Percentiles rank a stretch among this genome's conserved stretches.
Conservation (phyloP, 2,329 filamentous ascomycete species). For the Colletotrichum lini region DNA sequence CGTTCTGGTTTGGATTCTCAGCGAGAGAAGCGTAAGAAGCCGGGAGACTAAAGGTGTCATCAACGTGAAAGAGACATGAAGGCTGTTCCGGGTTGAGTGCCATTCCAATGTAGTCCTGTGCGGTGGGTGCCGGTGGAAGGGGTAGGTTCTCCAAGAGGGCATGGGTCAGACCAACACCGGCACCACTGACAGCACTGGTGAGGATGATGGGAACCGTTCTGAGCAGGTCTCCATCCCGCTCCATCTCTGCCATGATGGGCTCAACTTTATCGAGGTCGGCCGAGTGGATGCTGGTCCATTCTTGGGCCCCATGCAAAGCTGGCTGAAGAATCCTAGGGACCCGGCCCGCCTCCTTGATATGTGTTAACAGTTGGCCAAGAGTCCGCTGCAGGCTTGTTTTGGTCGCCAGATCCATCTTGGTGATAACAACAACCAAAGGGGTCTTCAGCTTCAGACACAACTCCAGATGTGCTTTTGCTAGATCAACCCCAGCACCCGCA, state of each 20-base stretch:
- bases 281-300: conserved; percentile 70
- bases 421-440: conserved; percentile 86
- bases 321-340: conserved; percentile 80
- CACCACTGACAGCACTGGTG: conserved; percentile 88
- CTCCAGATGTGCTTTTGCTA: conserved; percentile 85
- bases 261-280: conserved; percentile 72
- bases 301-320: conserved; percentile 62
- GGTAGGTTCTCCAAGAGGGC: conserved; percentile 84
- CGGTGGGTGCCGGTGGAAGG: conserved; percentile 70
- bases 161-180: conserved; percentile 85
- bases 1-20: conserved; percentile 54
- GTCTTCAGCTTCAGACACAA: conserved; percentile 86
- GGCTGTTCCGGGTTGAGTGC: conserved; percentile 72
- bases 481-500: conserved; percentile 73
- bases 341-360: conserved; percentile 82
- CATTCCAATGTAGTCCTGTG: conserved; percentile 68
- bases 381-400: conserved; percentile 78
- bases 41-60: conserved; percentile 87
- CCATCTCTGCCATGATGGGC: conserved; percentile 67
- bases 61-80: conserved; percentile 84
- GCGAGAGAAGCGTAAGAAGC: conserved; percentile 69
- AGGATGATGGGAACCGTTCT: conserved; percentile 85
- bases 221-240: conserved; percentile 57
- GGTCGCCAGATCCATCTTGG: conserved; percentile 90
- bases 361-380: conserved; percentile 80